These are phyloP conservation scores for Ophiostoma piceae DNA, from an alignment of 2,329 filamentous ascomycete species.

Conservation along the genomic window DNA sequence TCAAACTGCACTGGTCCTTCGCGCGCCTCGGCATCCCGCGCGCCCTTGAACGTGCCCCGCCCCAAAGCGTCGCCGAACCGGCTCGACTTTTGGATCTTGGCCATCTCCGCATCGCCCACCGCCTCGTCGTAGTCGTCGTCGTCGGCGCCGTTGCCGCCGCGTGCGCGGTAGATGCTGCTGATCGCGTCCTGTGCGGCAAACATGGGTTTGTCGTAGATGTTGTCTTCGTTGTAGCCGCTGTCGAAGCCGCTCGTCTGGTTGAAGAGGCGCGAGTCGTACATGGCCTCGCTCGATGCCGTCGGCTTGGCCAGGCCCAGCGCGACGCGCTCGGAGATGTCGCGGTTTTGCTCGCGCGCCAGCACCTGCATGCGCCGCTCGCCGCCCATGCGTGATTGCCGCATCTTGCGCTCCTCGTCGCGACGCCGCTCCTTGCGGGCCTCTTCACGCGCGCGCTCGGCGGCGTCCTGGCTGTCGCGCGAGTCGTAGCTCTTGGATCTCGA, in stretches of 20 bases:
- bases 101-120: slow-evolving; percentile 75
- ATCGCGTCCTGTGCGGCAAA: slow-evolving; percentile 95
- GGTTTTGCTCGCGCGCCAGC: slow-evolving; percentile 90
- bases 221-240: slow-evolving; percentile 93
- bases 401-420: slow-evolving; percentile 78
- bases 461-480: slow-evolving; percentile 51
- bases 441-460: slow-evolving; percentile 69
- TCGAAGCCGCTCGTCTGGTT: slow-evolving; percentile 91
- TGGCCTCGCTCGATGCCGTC: slow-evolving; percentile 82
- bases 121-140: slow-evolving; percentile 73
- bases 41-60: slow-evolving; percentile 84
- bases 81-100: slow-evolving; percentile 77
- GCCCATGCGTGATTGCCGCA: slow-evolving; percentile 93
- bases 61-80: slow-evolving; percentile 83
- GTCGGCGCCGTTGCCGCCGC: slow-evolving; percentile 67
- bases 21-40: slow-evolving; percentile 74
- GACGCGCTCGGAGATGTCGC: slow-evolving; percentile 95
- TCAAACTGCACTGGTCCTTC: slow-evolving; percentile 96
- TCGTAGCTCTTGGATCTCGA: slow-evolving; percentile 33
- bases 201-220: slow-evolving; percentile 92
- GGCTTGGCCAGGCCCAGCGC: slow-evolving; percentile 92
- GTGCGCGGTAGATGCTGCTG: slow-evolving; percentile 85
- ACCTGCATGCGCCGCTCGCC: slow-evolving; percentile 85
- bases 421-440: slow-evolving; percentile 70
- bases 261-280: slow-evolving; percentile 96